Base-by-base conservation (phyloP, 768 basidiomycete species). In the Mycena pura region DNA sequence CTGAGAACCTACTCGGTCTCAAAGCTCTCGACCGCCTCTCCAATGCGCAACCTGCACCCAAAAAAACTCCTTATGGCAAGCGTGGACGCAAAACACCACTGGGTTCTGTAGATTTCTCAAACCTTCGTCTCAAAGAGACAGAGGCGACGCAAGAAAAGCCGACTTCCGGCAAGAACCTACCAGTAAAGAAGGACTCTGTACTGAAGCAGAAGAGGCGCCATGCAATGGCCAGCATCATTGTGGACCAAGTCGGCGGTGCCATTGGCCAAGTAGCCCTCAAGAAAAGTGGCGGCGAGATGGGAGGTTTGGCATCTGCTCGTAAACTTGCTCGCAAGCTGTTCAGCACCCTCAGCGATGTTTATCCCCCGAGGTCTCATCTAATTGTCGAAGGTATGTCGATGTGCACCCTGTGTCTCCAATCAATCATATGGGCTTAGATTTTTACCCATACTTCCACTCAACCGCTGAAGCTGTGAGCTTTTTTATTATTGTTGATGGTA, bases 221-320 rank as follows among this genome's bases (percentile, higher is more conserved):
- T 67, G 80, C 81, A 19, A 83, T 91, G 76, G 76, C 89, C 1
- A 82, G 84, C 43, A 81, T 91, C 29, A 85, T 92, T 52, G 86
- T 91, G 27, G 90, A 92, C 68, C 88, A 89, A 63, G 76, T 88
- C 51, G 83, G 86, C 8, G 89, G 78, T 51, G 89, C 82, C 13
- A 88, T 92, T 48, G 86, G 86, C 10, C 87, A 90, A 70, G 84
- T 91, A 8, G 86, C 90, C 13, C 69, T 91, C 14, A 90, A 90
- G 66, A 82, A 87, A 84, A 87, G 80, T 53, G 78, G 81, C 39
- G 83, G 77, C 31, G 83, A 85, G 58, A 70, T 85, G n/a, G 81
- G 84, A 21, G 80, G 81, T 15, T 70, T 90, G 52, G 76, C 82
- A 62, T 91, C 90, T 10, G 90, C 90, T 4, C 77, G 89, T 55